A percentile compares a stretch with the other conserved stretches of the same genome.
phyloP scores from a whole-genome alignment of 2,329 filamentous ascomycete genomes.

The Alternaria angustiovoidea region DNA sequence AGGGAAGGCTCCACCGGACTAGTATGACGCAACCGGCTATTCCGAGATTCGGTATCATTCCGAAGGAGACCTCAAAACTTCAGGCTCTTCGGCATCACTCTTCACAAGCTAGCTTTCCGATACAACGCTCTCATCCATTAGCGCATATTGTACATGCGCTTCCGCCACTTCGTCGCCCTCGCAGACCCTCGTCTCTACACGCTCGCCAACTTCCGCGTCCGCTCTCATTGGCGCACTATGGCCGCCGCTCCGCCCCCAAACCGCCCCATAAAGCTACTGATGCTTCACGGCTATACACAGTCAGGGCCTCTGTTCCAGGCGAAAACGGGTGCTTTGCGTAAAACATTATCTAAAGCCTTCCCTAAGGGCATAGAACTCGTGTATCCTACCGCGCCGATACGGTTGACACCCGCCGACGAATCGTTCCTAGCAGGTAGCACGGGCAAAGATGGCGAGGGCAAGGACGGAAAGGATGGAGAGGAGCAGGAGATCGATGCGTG shows the following conservation, averaged over 20 bases:
- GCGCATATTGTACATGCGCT: conserved; percentile 11
- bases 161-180: conserved; percentile 8
- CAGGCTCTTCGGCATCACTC: neutral
- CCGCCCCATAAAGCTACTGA: conserved; percentile 56
- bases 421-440: conserved; percentile 57
- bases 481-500: conserved; percentile 71
- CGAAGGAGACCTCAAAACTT: neutral
- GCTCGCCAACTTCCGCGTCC: conserved; percentile 23
- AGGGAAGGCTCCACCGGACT: neutral
- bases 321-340: conserved; percentile 88
- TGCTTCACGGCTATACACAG: conserved; percentile 82
- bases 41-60: conserved; percentile 15
- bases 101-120: neutral
- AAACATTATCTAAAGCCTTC: conserved; percentile 78
- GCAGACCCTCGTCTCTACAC: conserved; percentile 17
- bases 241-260: conserved; percentile 39
- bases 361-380: conserved; percentile 59
- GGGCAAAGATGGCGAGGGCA: conserved; percentile 19
- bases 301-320: conserved; percentile 83
- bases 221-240: conserved; percentile 41
- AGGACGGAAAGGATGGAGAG: conserved; percentile 48
- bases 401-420: conserved; percentile 57
- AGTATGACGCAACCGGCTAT: conserved; percentile 16
- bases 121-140: neutral
- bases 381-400: conserved; percentile 58